Conservation (phyloP, 2,329 filamentous ascomycete genomes). For the Dothideomycetes sp. region DNA sequence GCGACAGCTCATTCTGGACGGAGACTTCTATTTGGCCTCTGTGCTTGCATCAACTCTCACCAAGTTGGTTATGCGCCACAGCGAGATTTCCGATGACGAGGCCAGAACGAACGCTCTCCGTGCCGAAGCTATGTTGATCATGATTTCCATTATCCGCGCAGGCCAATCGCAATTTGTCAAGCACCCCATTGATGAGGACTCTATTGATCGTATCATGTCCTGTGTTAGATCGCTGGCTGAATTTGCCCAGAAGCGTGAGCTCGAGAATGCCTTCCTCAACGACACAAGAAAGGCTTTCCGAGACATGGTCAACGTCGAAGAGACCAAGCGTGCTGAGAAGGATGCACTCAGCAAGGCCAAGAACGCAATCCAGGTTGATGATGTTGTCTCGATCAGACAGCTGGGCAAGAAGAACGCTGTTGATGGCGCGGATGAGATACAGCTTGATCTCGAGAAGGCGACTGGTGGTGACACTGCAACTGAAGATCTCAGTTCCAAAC, state of each 20-base stretch:
- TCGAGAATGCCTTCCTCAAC: constrained; percentile 86
- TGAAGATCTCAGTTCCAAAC: constrained; percentile 85
- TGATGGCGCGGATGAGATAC: constrained; percentile 76
- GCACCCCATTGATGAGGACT: constrained; percentile 93
- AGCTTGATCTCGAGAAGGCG: constrained; percentile 83
- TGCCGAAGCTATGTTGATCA: constrained; percentile 97
- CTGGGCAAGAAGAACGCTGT: constrained; percentile 80
- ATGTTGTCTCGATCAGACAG: constrained; percentile 86
- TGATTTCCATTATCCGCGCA: constrained; percentile 97
- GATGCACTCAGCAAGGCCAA: constrained; percentile 89
- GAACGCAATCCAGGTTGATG: constrained; percentile 88
- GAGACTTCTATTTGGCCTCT: constrained; percentile 91
- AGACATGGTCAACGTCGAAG: constrained; percentile 92
- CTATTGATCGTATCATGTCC: constrained; percentile 96
- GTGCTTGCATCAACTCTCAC: constrained; percentile 94
- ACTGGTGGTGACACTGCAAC: constrained; percentile 78
- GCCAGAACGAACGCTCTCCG: constrained; percentile 88
- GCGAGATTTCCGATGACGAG: constrained; percentile 77
- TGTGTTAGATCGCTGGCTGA: constrained; percentile 89
- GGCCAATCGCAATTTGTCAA: constrained; percentile 99
- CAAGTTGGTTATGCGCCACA: constrained; percentile 95
- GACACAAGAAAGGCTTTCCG: constrained; percentile 94
- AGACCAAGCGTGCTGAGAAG: constrained; percentile 95
- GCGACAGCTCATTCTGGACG: constrained; percentile 88
- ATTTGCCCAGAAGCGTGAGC: constrained; percentile 78